Percentiles rank a stretch among this genome's conserved stretches.
Conservation (phyloP, 805 yeast species). For the Kodamaea restingae region DNA sequence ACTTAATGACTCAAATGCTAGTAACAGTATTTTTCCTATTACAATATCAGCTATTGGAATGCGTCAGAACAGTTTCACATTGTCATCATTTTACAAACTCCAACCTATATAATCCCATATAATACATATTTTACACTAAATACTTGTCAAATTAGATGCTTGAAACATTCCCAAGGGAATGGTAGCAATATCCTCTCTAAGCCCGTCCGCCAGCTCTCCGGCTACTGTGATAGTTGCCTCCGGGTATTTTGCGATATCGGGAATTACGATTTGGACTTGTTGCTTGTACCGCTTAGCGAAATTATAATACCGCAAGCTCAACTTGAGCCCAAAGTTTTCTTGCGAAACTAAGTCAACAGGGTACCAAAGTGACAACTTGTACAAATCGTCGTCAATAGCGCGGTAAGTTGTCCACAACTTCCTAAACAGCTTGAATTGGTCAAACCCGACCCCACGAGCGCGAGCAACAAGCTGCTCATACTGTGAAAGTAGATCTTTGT, state of each 20-base stretch:
- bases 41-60: no score
- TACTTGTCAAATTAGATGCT: background rate
- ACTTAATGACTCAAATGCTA: background rate
- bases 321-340: conserved; percentile 7
- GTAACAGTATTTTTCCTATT: no score
- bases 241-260: conserved; percentile 3
- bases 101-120: no score
- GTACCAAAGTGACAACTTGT: conserved; percentile 24
- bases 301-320: conserved; percentile 16
- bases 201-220: background rate
- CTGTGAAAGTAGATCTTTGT: background rate
- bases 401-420: conserved; percentile 17
- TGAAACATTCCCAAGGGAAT: background rate
- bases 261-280: conserved; percentile 5
- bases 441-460: background rate
- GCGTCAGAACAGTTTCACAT: no score
- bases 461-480: background rate
- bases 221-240: background rate
- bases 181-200: conserved; percentile 1
- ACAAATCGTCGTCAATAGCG: conserved; percentile 27
- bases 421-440: conserved; percentile 17
- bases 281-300: conserved; percentile 13
- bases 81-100: no score
- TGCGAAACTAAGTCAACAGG: conserved; percentile 19
- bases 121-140: background rate